Evolutionary conservation across 116 monocot genomes (phyloP).

Genomic region (Iris pallida): DNA sequence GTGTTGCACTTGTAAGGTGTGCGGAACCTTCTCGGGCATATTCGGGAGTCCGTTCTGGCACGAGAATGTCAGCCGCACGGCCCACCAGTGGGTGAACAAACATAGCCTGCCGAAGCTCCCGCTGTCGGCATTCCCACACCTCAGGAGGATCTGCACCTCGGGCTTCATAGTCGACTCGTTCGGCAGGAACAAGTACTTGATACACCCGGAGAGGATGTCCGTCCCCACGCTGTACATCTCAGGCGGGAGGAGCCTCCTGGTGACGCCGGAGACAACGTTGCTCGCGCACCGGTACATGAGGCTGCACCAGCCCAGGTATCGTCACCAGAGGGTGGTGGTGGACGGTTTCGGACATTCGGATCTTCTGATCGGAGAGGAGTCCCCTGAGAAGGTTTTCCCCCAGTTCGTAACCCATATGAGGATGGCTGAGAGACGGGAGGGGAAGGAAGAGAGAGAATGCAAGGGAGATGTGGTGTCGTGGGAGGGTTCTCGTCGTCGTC

Average conservation of each 20-base stretch:
- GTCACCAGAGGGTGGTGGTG: slow-evolving; percentile 32
- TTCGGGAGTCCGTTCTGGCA: slow-evolving; percentile 30
- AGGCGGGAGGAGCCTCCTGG: slow-evolving; percentile 29
- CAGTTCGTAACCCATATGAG: slow-evolving; percentile 31
- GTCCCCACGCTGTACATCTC: slow-evolving; percentile 27
- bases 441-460: slow-evolving; percentile 6
- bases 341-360: slow-evolving; percentile 43
- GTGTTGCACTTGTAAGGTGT: slow-evolving; percentile 17
- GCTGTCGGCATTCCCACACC: slow-evolving; percentile 28
- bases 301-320: slow-evolving; percentile 29
- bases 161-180: slow-evolving; percentile 17
- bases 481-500: slow-evolving; percentile 7
- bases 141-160: slow-evolving; percentile 22
- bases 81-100: slow-evolving; percentile 24
- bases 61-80: slow-evolving; percentile 16
- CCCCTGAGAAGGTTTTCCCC: slow-evolving; percentile 29
- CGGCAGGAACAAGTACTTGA: slow-evolving; percentile 18
- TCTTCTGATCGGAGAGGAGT: slow-evolving; percentile 36
- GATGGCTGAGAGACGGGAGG: slow-evolving; percentile 17
- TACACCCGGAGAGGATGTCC: slow-evolving; percentile 29
- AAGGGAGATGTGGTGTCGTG: slow-evolving; percentile 1
- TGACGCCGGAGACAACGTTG: slow-evolving; percentile 28
- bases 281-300: slow-evolving; percentile 31
- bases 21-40: slow-evolving; percentile 30
- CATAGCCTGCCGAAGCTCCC: slow-evolving; percentile 19